A percentile compares a stretch with the other conserved stretches of the same genome.
These are phyloP conservation scores for Paradendryphiella salina DNA, from an alignment of 2,329 filamentous ascomycete species.

Conservation along the genomic window DNA sequence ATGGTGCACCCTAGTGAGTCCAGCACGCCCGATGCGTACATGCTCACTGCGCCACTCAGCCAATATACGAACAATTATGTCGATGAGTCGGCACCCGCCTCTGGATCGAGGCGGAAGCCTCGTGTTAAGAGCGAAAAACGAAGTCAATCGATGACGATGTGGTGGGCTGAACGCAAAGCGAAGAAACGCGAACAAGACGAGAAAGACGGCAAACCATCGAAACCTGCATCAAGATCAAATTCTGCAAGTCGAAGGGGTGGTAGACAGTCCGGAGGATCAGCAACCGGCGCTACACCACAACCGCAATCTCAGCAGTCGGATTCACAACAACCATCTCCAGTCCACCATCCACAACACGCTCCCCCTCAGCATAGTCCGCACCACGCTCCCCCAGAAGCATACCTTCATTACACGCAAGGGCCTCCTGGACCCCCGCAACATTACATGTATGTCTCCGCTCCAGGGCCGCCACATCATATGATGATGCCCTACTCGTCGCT, in stretches of 20 bases:
- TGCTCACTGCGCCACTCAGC: slow-evolving; percentile 41
- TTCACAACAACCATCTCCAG: slow-evolving; percentile 22
- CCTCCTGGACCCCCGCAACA: slow-evolving; percentile 28
- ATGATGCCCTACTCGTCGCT: slow-evolving; percentile 35
- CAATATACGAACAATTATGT: slow-evolving; percentile 38
- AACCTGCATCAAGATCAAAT: slow-evolving; percentile 31
- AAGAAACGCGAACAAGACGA: slow-evolving; percentile 42
- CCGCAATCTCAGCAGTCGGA: slow-evolving; percentile 19
- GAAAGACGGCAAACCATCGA: slow-evolving; percentile 28
- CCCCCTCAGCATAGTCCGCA: slow-evolving; percentile 21
- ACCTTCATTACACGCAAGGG: slow-evolving; percentile 21
- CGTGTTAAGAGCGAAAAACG: slow-evolving; percentile 52
- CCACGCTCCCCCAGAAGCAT: slow-evolving; percentile 27
- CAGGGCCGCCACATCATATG: slow-evolving; percentile 29
- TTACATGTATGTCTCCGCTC: slow-evolving; percentile 24
- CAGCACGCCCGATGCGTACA: slow-evolving; percentile 41
- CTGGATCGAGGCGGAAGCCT: slow-evolving; percentile 40
- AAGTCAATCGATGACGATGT: slow-evolving; percentile 51
- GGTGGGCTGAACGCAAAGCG: slow-evolving; percentile 52
- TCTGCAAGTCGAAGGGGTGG: slow-evolving; percentile 32
- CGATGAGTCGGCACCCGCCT: slow-evolving; percentile 33
- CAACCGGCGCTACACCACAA: slow-evolving; percentile 24
- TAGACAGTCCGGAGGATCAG: slow-evolving; percentile 24
- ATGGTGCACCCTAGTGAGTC: slow-evolving; percentile 28
- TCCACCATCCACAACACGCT: slow-evolving; percentile 15